Evolutionary conservation across 176 grass and related monocot genomes (phyloP).

Genomic region (Lolium multiflorum): DNA sequence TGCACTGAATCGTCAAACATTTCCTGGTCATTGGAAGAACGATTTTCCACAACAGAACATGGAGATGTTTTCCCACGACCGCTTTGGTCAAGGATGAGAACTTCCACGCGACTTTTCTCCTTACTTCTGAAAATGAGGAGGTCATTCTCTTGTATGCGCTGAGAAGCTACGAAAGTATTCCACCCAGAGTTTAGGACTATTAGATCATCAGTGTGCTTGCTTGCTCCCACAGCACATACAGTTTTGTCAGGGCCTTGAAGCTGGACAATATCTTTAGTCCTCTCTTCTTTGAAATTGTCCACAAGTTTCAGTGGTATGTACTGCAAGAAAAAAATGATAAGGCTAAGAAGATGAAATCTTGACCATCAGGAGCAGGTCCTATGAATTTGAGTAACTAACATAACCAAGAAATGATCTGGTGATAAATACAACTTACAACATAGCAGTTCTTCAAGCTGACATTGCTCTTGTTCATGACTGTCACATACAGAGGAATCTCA

Average conservation of each 20-base stretch:
- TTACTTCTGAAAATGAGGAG: conserved; percentile 3
- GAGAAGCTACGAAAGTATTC: background rate
- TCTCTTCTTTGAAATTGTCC: background rate
- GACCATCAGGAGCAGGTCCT: background rate
- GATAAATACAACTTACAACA: background rate
- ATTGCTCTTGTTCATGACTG: background rate
- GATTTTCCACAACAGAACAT: background rate
- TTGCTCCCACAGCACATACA: background rate
- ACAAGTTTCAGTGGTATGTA: background rate
- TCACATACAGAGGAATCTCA: background rate
- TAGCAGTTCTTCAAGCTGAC: background rate
- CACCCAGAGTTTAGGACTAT: background rate
- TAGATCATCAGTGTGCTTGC: background rate
- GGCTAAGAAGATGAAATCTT: background rate
- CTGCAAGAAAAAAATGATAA: background rate
- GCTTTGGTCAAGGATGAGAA: conserved; percentile 19
- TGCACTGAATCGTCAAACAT: background rate
- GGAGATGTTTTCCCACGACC: background rate
- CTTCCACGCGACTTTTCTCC: background rate
- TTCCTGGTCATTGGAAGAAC: background rate
- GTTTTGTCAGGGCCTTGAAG: background rate
- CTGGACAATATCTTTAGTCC: background rate
- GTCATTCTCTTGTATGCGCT: background rate
- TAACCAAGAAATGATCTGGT: background rate
- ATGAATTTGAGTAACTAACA: too few relatives aligned